Percentiles rank a stretch among this genome's conserved stretches.
Evolutionary conservation across 306 rosid species (phyloP).

Genomic region (Quercus wislizeni): DNA sequence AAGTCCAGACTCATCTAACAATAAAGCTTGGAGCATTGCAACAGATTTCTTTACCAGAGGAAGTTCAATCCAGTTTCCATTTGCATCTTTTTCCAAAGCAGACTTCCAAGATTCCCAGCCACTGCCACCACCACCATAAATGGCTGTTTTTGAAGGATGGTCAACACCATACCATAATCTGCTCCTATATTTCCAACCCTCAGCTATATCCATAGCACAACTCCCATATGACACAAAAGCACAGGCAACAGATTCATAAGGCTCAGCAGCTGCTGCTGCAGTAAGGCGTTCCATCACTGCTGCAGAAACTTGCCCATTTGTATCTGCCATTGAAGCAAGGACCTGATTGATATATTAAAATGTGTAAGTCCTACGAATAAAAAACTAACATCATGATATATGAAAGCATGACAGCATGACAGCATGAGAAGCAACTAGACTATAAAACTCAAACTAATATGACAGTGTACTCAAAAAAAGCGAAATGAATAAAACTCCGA

Average conservation of each 20-base stretch:
- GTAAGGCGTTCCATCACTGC: slow-evolving; percentile 79
- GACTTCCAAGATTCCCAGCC: slow-evolving; percentile 87
- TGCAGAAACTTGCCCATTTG: slow-evolving; percentile 78
- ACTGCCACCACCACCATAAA: slow-evolving; percentile 90
- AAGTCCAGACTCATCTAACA: slow-evolving; percentile 89
- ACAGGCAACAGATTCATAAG: slow-evolving; percentile 79
- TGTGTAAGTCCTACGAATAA: slow-evolving; percentile 19
- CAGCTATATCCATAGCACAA: slow-evolving; percentile 74
- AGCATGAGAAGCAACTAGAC: slow-evolving; percentile 8
- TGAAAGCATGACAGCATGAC: slow-evolving; percentile 8
- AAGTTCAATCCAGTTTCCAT: slow-evolving; percentile 86
- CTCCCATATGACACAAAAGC: slow-evolving; percentile 97
- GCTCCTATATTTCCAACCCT: slow-evolving; percentile 95
- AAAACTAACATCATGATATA: background rate
- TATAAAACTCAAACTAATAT: slow-evolving; percentile 5
- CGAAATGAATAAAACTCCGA: background rate
- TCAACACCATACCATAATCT: slow-evolving; percentile 98
- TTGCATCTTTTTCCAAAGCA: slow-evolving; percentile 76
- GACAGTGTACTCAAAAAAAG: slow-evolving; percentile 4
- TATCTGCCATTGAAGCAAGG: slow-evolving; percentile 91
- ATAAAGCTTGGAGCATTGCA: slow-evolving; percentile 92
- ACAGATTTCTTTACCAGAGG: slow-evolving; percentile 86
- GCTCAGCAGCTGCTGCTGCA: slow-evolving; percentile 99
- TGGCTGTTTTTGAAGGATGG: slow-evolving; percentile 54
- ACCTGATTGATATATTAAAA: slow-evolving; percentile 48